Base-by-base conservation (phyloP, 1,284 basidiomycete species). In the Taiwanofungus camphoratus region DNA sequence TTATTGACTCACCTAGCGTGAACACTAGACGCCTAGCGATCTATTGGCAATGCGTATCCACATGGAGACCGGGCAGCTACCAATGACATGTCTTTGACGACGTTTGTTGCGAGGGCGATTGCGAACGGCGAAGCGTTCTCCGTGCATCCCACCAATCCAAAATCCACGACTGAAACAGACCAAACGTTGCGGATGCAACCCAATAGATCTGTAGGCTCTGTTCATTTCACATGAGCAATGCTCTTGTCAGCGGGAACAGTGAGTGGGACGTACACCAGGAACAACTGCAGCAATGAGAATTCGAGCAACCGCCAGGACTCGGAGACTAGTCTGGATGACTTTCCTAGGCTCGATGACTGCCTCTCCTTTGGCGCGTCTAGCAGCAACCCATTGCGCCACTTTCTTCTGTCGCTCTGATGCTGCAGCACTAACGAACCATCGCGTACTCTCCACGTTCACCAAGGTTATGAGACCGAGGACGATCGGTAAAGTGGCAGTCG, bases 171-270 rank as follows among this genome's bases (percentile, higher is more conserved):
- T 93, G 89, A 13, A 83, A 48, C 18, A 94, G 66, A 27, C 90
- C 90, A 58, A 87, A 88, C 15, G 77, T 62, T 19, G 90, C 85
- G 5, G 89, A 92, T 4, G 87, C 81, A 3, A 87, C 69, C 91
- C 91, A 94, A 59, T 91, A 93, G 15, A 92, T 55, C 35, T 83
- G 71, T 15, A 94, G 72, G 37, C 84, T 78, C 87, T 92, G 52
- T 4, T n/a, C n/a, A n/a, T n/a, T n/a, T n/a, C n/a, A n/a, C n/a
- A n/a, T n/a, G n/a, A n/a, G n/a, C n/a, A n/a, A n/a, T n/a, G n/a
- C n/a, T n/a, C n/a, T n/a, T n/a, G n/a, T n/a, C n/a, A n/a, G n/a
- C n/a, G n/a, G n/a, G n/a, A 47, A 42, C 21, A 50, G 15, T 2
- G 16, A 27, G 9, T 13, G 33, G 34, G 23, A 68, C 77, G 52